phyloP scores from a whole-genome alignment of 1,284 basidiomycete species.

The Irpex lacteus region DNA sequence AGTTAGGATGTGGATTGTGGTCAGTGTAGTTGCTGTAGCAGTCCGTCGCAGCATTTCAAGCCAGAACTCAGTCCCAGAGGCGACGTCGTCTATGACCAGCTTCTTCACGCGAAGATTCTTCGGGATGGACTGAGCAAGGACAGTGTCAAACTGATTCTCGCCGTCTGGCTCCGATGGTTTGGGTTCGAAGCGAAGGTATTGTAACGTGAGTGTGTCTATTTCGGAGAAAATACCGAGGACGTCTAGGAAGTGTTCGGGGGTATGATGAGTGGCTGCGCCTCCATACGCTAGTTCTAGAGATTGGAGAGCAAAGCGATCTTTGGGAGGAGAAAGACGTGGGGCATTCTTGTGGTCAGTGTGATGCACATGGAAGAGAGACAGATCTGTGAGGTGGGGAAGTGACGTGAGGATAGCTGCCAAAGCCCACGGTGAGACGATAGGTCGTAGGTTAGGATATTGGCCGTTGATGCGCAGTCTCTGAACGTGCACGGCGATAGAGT shows the following conservation, averaged over 20 bases:
- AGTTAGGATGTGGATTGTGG: background rate
- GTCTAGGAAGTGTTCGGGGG: constrained; percentile 1
- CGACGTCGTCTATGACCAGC: background rate
- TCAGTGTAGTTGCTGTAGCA: background rate
- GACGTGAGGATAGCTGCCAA: background rate
- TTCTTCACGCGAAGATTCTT: background rate
- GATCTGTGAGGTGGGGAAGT: background rate
- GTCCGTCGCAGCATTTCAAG: background rate
- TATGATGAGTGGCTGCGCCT: background rate
- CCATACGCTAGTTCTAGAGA: background rate
- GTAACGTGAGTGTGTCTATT: background rate
- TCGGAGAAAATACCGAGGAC: constrained; percentile 1
- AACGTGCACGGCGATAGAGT: background rate
- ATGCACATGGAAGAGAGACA: background rate
- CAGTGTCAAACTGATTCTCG: background rate
- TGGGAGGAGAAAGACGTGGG: background rate
- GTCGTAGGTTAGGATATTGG: background rate
- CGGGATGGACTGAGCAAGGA: background rate
- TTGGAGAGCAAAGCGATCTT: background rate
- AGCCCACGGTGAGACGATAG: background rate
- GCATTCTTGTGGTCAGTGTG: background rate
- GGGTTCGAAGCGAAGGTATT: constrained; percentile 1
- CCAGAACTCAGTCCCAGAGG: background rate
- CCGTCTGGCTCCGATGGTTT: background rate
- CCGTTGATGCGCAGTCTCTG: background rate